These are phyloP conservation scores for Hordeum pubiflorum DNA, from an alignment of 202 grass and related monocot genomes.

Conservation along the genomic window DNA sequence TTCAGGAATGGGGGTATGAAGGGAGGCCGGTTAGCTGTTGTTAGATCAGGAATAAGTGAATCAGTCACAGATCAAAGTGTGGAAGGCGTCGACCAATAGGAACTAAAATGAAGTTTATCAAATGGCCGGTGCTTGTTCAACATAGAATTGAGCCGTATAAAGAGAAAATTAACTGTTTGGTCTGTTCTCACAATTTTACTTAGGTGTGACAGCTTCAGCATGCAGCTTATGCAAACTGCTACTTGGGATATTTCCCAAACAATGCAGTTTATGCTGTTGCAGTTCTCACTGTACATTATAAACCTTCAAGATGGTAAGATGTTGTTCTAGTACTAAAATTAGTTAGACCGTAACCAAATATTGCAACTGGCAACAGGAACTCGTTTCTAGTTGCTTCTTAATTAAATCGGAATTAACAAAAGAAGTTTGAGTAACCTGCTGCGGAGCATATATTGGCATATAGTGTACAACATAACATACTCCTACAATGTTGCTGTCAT, in stretches of 20 bases:
- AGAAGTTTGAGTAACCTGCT: neutral
- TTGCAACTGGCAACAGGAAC: neutral
- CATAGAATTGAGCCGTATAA: neutral
- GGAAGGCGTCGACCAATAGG: neutral
- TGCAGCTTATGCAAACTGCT: neutral
- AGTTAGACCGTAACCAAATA: neutral
- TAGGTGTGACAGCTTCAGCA: neutral
- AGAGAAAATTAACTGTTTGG: neutral
- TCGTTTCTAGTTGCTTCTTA: neutral
- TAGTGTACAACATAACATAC: neutral
- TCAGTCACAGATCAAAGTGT: neutral
- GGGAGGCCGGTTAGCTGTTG: neutral
- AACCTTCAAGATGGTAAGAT: constrained; percentile 1
- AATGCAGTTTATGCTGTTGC: neutral
- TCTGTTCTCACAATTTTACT: neutral
- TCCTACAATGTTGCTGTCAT: neutral
- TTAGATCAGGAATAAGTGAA: neutral
- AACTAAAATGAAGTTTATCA: neutral
- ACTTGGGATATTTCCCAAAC: neutral
- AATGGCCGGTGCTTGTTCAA: neutral
- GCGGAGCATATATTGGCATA: neutral
- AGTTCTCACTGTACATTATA: neutral
- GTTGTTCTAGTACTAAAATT: neutral
- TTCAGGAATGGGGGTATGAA: neutral
- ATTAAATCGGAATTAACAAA: neutral